phyloP scores from a whole-genome alignment of 106 monocot species.

The Allium cepa region DNA sequence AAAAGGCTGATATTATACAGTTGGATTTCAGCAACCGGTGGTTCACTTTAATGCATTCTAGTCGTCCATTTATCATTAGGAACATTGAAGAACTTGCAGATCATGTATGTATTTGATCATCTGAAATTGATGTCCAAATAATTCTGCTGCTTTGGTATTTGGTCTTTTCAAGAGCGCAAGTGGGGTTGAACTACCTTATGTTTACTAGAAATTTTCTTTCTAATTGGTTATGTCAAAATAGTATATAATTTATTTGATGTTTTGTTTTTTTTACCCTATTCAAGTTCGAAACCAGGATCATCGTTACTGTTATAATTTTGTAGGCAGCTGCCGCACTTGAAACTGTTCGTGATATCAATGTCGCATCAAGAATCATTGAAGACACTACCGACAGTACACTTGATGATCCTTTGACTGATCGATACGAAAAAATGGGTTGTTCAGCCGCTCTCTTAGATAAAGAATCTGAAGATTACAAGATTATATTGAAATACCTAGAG shows the following conservation, averaged over 20 bases:
- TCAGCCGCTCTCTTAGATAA: constrained; percentile 40
- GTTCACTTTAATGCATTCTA: constrained; percentile 67
- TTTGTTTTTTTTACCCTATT: not conserved
- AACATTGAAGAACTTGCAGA: constrained; percentile 45
- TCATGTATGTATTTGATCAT: constrained; percentile 24
- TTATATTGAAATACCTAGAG: constrained; percentile 61
- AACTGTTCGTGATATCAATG: constrained; percentile 35
- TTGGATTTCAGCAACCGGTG: constrained; percentile 67
- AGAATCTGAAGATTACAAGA: constrained; percentile 67
- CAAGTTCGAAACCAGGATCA: too few species aligned
- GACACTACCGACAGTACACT: constrained; percentile 38
- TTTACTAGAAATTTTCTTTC: not conserved
- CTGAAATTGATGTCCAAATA: not conserved
- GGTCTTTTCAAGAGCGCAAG: not conserved
- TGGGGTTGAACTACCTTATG: too few species aligned
- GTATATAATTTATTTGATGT: not conserved
- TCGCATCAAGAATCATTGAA: constrained; percentile 45
- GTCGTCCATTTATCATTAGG: constrained; percentile 53
- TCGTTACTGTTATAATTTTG: too few species aligned
- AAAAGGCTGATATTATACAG: constrained; percentile 12
- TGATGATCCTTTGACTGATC: constrained; percentile 47
- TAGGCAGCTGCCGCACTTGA: constrained; percentile 45
- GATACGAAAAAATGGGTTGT: constrained; percentile 47
- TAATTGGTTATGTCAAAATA: not conserved
- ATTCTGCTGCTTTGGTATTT: not conserved